Evolutionary conservation across 441 rosid species (phyloP), one percentile per base, ranked within the genome.

Genomic region (Populus tomentosa): DNA sequence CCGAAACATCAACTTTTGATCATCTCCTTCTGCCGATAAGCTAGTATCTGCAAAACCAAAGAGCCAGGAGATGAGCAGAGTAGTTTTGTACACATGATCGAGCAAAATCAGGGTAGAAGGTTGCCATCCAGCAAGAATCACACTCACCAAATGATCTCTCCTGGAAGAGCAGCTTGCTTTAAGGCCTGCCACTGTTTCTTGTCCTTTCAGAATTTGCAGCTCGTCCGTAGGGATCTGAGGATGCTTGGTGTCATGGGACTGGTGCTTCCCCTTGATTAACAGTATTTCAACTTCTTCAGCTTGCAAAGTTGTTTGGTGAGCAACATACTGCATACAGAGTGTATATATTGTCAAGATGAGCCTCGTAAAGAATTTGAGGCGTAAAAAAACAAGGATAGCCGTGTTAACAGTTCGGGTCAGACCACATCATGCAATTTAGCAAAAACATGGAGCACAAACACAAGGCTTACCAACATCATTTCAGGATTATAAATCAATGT

Each of bases 201-300:
- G 89, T 56, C 76, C 85, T 62, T 82, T 76, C 67, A 90, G 77
- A 84, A 78, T 79, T 79, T 85, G 88, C 81, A 88, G 82, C 81
- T 83, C 84, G 66, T 87, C 90, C 63, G 66, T 63, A n/a, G 81
- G 62, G 50, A 59, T 63, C 23, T 74, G 79, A 73, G 75, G 76
- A 62, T 18, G 64, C n/a, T 40, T 70, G 69, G 79, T 42, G 40
- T 78, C 83, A 42, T 59, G 65, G 46, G 72, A 70, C n/a, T 80
- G 42, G 71, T 80, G 74, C 77, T 59, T 68, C 78, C 85, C 90
- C 75, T 86, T 87, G 23, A 90, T 82, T 62, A 85, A 67, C 71
- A 78, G 56, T 59, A 91, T 84, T 83, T 90, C 88, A 40, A 91
- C 84, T 79, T 90, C 89, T 61, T 84, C 83, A 28, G 88, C 82